These are phyloP conservation scores for Ceratocystis diversiconidia DNA, from an alignment of 2,329 filamentous ascomycete species.

Conservation along the genomic window DNA sequence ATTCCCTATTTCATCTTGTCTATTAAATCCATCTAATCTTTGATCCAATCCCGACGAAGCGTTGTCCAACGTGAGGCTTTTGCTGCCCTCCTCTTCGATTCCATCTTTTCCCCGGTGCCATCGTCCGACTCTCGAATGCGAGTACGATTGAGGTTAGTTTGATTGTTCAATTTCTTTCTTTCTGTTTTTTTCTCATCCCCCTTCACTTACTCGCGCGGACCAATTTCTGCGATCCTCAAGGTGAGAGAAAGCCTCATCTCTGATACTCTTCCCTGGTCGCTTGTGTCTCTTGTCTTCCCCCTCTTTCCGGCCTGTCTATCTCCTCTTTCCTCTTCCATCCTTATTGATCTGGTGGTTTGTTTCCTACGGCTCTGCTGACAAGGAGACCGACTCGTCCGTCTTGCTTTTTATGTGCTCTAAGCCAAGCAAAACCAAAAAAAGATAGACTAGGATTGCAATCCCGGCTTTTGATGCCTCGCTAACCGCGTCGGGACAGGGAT, in stretches of 20 bases:
- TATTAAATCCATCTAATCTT: not conserved
- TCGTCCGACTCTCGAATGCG: not conserved
- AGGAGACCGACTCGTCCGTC: not conserved
- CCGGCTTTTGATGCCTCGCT: constrained; percentile 8
- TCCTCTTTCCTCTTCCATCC: not conserved
- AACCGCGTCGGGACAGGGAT: constrained; percentile 17
- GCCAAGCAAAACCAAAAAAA: constrained; percentile 1
- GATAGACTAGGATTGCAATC: not conserved
- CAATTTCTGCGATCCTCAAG: not conserved
- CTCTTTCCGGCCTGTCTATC: not conserved
- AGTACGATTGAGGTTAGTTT: not conserved
- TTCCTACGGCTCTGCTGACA: not conserved
- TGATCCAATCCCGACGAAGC: not conserved
- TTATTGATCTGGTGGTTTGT: not conserved
- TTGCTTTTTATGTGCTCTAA: not conserved
- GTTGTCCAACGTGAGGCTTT: constrained; percentile 1
- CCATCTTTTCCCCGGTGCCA: not conserved
- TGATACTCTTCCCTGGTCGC: not conserved
- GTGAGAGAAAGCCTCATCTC: not conserved
- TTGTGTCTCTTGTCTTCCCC: constrained; percentile 2
- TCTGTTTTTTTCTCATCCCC: not conserved
- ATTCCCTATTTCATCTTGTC: not conserved
- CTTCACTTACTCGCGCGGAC: not conserved
- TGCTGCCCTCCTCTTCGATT: not conserved
- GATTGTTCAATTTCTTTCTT: not conserved